Evolutionary conservation across 2,329 filamentous ascomycete species (phyloP), one percentile per base, ranked within the genome.

Genomic region (Bipolaris sorokiniana): DNA sequence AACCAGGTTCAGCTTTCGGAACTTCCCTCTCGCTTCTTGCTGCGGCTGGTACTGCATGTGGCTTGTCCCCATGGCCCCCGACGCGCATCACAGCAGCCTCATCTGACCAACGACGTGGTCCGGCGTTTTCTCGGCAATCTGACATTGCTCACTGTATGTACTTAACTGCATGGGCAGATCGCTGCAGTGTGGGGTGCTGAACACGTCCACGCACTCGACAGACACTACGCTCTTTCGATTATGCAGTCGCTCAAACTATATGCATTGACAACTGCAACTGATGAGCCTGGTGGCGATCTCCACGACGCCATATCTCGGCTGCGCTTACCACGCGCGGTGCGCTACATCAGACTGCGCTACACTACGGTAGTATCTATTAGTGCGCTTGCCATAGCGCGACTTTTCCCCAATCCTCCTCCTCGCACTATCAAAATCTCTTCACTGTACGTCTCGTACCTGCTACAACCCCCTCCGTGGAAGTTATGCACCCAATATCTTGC

Each of bases 381-480:
- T 54, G 50, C 54, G 54, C 50, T 54, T 54, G 50, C 54, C 45
- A 57, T 45, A 57, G 54, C 54, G 54, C 50, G 45, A 33, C 50
- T 49, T 48, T 15, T 44, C 54, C 45, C 54, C 40, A 16, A 49
- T 22, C 13, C 20, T 15, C 50, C 34, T 54, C 45, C 45, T 33
- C 34, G 37, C 33, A 26, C 49, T 51, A 54, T 40, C 38, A 34
- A 44, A 47, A 31, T 28, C 45, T 33, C 31, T 57, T 45, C 20
- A 22, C 44, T 33, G 26, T 36, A 33, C 15, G 16, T 47, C 48
- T 45, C 20, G 38, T 50, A 40, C 36, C 34, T 16, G 41, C 10
- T 46, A 49, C 20, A 33, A 48, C 3, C 20, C 26, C n/a, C 31
- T 41, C 22, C 36, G 26, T 22, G n/a, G 34, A 47, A 38, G 46